These are phyloP conservation scores for Trametes hirsuta DNA, from an alignment of 1,284 basidiomycete species.

Conservation along the genomic window DNA sequence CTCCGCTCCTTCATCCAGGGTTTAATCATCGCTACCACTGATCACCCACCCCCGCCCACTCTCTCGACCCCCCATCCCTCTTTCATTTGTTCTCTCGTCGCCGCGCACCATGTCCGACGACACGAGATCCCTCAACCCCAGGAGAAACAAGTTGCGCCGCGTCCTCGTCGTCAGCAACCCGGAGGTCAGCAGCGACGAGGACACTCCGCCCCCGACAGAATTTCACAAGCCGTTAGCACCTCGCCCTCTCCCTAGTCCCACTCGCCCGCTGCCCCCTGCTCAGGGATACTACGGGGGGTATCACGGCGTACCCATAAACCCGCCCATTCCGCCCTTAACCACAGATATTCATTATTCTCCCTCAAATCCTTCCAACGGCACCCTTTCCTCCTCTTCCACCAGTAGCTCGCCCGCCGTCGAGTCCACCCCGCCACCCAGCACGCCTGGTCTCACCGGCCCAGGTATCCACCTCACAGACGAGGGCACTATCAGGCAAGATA, in stretches of 20 bases:
- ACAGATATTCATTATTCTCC: constrained; percentile 45
- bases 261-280: constrained; percentile 20
- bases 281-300: constrained; percentile 15
- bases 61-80: constrained; percentile 1
- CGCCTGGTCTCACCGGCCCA: constrained; percentile 54
- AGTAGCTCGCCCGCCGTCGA: constrained; percentile 63
- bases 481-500: constrained; percentile 40
- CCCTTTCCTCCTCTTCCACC: constrained; percentile 67
- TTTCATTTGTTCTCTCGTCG: background rate
- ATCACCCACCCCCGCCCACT: constrained; percentile 23
- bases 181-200: constrained; percentile 51
- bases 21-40: constrained; percentile 12
- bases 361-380: constrained; percentile 51
- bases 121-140: constrained; percentile 37
- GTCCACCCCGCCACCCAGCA: constrained; percentile 66
- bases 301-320: constrained; percentile 26
- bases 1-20: constrained; percentile 11
- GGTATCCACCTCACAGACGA: constrained; percentile 47
- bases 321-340: constrained; percentile 39
- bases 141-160: constrained; percentile 26
- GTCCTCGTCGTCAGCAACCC: constrained; percentile 64
- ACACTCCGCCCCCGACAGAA: constrained; percentile 27
- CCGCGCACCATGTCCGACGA: constrained; percentile 46
- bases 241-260: constrained; percentile 32
- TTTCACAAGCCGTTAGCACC: constrained; percentile 19